Conservation (phyloP, 2,329 filamentous ascomycete genomes). For the Penicillium frequentans region DNA sequence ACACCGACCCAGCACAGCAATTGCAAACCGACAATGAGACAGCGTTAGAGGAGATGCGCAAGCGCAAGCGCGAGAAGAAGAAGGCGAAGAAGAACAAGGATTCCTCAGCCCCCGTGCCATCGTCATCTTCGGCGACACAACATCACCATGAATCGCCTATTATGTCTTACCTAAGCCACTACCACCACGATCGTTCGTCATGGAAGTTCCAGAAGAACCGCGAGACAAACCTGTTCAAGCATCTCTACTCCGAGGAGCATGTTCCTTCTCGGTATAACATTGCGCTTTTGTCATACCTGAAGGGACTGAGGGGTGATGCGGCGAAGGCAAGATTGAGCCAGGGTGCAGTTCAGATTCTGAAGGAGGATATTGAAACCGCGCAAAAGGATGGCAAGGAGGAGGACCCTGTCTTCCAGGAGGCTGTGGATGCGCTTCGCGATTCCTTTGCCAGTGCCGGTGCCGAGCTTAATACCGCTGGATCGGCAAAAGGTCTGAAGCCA, state of each 20-base stretch:
- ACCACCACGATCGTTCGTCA: slow-evolving; percentile 65
- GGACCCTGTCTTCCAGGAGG: slow-evolving; percentile 45
- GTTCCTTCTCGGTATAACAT: slow-evolving; percentile 70
- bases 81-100: slow-evolving; percentile 20
- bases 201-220: slow-evolving; percentile 99
- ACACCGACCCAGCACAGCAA: slow-evolving; percentile 22
- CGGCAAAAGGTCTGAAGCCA: slow-evolving; percentile 23
- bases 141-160: slow-evolving; percentile 52
- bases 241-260: slow-evolving; percentile 70
- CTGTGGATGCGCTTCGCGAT: slow-evolving; percentile 52
- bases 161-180: slow-evolving; percentile 74
- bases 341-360: slow-evolving; percentile 62
- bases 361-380: slow-evolving; percentile 44
- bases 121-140: slow-evolving; percentile 7
- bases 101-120: slow-evolving; percentile 5
- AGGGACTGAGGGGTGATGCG: slow-evolving; percentile 73
- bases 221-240: slow-evolving; percentile 80
- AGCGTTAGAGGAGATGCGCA: slow-evolving; percentile 29
- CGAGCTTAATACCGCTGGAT: slow-evolving; percentile 23
- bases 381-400: slow-evolving; percentile 16
- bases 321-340: slow-evolving; percentile 66
- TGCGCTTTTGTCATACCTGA: slow-evolving; percentile 73
- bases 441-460: slow-evolving; percentile 26
- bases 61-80: slow-evolving; percentile 31
- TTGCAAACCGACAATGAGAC: slow-evolving; percentile 9